These are phyloP conservation scores for Mortierella sp. DNA, from an alignment of 371 early-diverging fungal genomes.

Conservation along the genomic window DNA sequence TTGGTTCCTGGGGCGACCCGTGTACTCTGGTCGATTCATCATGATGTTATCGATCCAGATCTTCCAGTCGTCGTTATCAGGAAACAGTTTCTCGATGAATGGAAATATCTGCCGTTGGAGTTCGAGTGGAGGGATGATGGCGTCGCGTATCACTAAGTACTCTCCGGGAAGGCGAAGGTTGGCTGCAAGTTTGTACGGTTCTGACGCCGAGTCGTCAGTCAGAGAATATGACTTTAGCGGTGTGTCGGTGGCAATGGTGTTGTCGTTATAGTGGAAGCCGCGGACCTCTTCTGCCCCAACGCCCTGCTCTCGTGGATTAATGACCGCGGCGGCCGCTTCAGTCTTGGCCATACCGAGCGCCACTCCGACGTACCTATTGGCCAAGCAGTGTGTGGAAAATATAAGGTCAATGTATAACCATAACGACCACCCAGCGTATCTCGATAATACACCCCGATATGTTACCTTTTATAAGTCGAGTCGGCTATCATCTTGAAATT, in stretches of 20 bases:
- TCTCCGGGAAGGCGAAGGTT: background rate
- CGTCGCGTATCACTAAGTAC: background rate
- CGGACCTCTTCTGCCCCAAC: too few species aligned
- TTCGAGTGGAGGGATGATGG: background rate
- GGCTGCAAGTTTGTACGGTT: background rate
- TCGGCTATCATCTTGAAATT: background rate
- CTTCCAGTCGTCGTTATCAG: background rate
- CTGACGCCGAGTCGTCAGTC: background rate
- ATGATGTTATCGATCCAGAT: conserved; percentile 20
- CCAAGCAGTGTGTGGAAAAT: background rate
- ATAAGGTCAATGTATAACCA: background rate
- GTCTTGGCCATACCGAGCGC: background rate
- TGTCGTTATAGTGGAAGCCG: too few species aligned
- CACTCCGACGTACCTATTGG: background rate
- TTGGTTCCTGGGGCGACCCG: background rate
- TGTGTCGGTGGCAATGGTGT: too few species aligned
- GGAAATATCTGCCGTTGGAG: conserved; percentile 7
- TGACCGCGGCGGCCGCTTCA: background rate
- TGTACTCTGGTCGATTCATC: background rate
- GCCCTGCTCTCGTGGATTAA: too few species aligned
- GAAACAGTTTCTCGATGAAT: background rate
- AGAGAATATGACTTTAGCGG: too few species aligned
- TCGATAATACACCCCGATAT: background rate
- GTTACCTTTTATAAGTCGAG: background rate
- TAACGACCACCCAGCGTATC: background rate